These are phyloP conservation scores for Linderina pennispora DNA, from an alignment of 192 early-diverging fungal genomes.

Conservation along the genomic window DNA sequence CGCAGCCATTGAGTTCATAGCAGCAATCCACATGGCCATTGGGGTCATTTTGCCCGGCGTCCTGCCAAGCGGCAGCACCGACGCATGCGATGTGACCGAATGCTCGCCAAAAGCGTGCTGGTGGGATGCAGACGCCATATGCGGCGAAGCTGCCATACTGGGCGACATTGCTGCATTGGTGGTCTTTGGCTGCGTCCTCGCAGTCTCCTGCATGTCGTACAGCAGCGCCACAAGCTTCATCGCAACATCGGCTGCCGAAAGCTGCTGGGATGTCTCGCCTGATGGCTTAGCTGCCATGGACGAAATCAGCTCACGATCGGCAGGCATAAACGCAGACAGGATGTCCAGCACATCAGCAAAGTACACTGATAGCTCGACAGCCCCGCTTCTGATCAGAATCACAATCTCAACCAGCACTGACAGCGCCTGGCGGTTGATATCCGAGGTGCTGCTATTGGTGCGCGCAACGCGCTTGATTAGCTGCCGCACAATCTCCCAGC, in stretches of 20 bases:
- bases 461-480: conserved; percentile 37
- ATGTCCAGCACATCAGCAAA: conserved; percentile 28
- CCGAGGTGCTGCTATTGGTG: conserved; percentile 1
- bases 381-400: conserved; percentile 27
- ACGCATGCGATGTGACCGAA: conserved; percentile 24
- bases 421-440: conserved; percentile 13
- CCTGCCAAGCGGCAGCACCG: too few species aligned
- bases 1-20: conserved; percentile 19
- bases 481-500: conserved; percentile 36
- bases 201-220: conserved; percentile 32
- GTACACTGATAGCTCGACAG: conserved; percentile 19
- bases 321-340: conserved; percentile 30
- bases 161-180: conserved; percentile 4
- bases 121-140: conserved; percentile 28
- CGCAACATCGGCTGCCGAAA: conserved; percentile 18
- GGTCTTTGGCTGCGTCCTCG: conserved; percentile 7
- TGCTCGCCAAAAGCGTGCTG: conserved; percentile 20
- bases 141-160: neutral
- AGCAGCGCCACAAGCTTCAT: conserved; percentile 27
- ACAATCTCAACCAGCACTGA: conserved; percentile 28
- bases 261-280: conserved; percentile 4
- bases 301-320: conserved; percentile 18
- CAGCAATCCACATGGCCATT: conserved; percentile 37
- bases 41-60: conserved; percentile 32
- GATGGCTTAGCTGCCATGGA: neutral